Evolutionary conservation across 495 filamentous ascomycete species (phyloP).

Genomic region (Annulohypoxylon maeteangense): DNA sequence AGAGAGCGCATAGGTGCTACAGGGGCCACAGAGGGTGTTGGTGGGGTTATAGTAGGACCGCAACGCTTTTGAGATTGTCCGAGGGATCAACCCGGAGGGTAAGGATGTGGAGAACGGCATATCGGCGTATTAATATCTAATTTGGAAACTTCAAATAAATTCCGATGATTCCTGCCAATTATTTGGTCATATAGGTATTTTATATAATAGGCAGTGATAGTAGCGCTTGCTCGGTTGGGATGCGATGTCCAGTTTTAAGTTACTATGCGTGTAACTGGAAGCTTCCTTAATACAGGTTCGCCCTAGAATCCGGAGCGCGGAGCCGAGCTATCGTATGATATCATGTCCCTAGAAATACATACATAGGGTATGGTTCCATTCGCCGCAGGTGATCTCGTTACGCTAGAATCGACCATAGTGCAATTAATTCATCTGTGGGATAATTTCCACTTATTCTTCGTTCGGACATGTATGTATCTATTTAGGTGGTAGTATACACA

Average conservation of each 20-base stretch:
- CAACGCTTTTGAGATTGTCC: constrained; percentile 42
- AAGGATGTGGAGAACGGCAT: constrained; percentile 37
- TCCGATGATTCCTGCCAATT: constrained; percentile 1
- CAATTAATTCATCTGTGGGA: constrained; percentile 16
- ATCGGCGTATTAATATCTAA: not conserved
- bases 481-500: not conserved
- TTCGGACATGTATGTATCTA: not conserved
- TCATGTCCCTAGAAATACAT: constrained; percentile 31
- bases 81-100: constrained; percentile 38
- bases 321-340: constrained; percentile 37
- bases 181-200: not conserved
- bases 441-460: constrained; percentile 7
- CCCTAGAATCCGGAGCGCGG: constrained; percentile 9
- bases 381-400: constrained; percentile 3
- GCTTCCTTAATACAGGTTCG: constrained; percentile 8
- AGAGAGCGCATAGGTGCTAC: constrained; percentile 7
- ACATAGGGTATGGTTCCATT: constrained; percentile 29
- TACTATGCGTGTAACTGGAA: not conserved
- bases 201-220: not conserved
- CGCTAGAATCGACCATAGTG: constrained; percentile 8
- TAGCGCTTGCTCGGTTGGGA: not conserved
- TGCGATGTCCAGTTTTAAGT: constrained; percentile 4
- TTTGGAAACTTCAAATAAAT: not conserved
- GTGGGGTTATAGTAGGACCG: constrained; percentile 42
- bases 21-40: constrained; percentile 13